These are phyloP conservation scores for Laburnicola sp. DNA, from an alignment of 2,329 filamentous ascomycete species.

Conservation along the genomic window DNA sequence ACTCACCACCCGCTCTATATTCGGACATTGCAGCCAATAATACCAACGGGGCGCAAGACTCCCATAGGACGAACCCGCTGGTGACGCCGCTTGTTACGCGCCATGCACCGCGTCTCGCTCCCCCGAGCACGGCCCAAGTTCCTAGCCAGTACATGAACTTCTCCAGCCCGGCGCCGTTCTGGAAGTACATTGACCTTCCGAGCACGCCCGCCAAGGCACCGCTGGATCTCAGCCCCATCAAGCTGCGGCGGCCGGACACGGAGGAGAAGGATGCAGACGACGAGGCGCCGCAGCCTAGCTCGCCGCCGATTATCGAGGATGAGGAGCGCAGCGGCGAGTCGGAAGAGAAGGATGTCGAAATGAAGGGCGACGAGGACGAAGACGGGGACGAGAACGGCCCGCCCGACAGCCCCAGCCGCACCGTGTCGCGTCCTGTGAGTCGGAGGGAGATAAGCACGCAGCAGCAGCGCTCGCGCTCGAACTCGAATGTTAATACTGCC, in stretches of 20 bases:
- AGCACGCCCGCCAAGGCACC: constrained; percentile 65
- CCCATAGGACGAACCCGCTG: constrained; percentile 35
- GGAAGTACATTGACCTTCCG: constrained; percentile 79
- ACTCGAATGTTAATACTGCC: constrained; percentile 33
- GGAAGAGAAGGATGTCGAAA: constrained; percentile 34
- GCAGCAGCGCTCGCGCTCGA: constrained; percentile 31
- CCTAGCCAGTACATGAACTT: constrained; percentile 86
- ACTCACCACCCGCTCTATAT: constrained; percentile 43
- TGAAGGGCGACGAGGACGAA: constrained; percentile 39
- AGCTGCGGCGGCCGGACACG: constrained; percentile 31
- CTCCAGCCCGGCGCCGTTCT: constrained; percentile 82
- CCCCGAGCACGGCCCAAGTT: constrained; percentile 77
- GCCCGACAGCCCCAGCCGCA: constrained; percentile 41
- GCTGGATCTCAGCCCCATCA: constrained; percentile 42
- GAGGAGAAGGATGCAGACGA: constrained; percentile 40
- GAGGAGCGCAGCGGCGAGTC: constrained; percentile 29
- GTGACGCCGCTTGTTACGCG: constrained; percentile 73
- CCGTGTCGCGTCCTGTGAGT: constrained; percentile 41
- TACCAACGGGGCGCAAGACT: constrained; percentile 32
- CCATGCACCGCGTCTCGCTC: constrained; percentile 73
- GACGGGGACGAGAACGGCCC: constrained; percentile 40
- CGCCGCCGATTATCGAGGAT: constrained; percentile 36
- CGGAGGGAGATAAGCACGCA: constrained; percentile 32
- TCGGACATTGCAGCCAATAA: constrained; percentile 40
- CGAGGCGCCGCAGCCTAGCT: constrained; percentile 37